A percentile compares a stretch with the other conserved stretches of the same genome.
phyloP scores from a whole-genome alignment of 2,329 filamentous ascomycete genomes.

The Corynespora cassiicola region DNA sequence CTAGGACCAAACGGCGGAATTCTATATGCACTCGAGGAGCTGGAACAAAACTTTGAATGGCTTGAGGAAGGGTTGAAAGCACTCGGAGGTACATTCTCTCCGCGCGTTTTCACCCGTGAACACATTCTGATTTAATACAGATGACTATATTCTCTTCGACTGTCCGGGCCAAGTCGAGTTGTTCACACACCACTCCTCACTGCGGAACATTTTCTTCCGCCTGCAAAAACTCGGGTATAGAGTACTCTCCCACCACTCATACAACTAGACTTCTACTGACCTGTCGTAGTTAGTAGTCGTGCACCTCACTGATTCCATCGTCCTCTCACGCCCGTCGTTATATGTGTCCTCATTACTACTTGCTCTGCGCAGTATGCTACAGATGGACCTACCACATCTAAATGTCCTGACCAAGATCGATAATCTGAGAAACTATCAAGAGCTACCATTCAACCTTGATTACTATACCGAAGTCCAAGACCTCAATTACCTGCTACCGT shows the following conservation, averaged over 20 bases:
- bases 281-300: conserved; percentile 81
- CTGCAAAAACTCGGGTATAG: conserved; percentile 91
- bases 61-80: conserved; percentile 80
- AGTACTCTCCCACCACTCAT: conserved; percentile 62
- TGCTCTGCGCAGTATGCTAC: conserved; percentile 93
- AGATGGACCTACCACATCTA: conserved; percentile 94
- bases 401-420: conserved; percentile 99
- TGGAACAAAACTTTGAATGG: conserved; percentile 95
- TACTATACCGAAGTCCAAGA: conserved; percentile 98
- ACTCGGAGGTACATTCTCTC: conserved; percentile 61
- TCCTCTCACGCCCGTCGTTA: conserved; percentile 88
- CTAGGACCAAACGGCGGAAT: conserved; percentile 93
- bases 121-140: conserved; percentile 40
- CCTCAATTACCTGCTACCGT: conserved; percentile 80
- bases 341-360: conserved; percentile 95
- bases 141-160: conserved; percentile 95
- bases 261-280: conserved; percentile 28
- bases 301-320: conserved; percentile 93
- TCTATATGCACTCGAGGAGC: conserved; percentile 90
- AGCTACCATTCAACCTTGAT: conserved; percentile 92
- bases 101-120: background rate
- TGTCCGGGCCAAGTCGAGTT: conserved; percentile 97
- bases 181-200: conserved; percentile 91
- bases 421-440: conserved; percentile 83
- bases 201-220: conserved; percentile 89